A percentile compares a stretch with the other conserved stretches of the same genome.
These are phyloP conservation scores for Kregervanrija delftensis DNA, from an alignment of 805 yeast genomes.

Conservation along the genomic window DNA sequence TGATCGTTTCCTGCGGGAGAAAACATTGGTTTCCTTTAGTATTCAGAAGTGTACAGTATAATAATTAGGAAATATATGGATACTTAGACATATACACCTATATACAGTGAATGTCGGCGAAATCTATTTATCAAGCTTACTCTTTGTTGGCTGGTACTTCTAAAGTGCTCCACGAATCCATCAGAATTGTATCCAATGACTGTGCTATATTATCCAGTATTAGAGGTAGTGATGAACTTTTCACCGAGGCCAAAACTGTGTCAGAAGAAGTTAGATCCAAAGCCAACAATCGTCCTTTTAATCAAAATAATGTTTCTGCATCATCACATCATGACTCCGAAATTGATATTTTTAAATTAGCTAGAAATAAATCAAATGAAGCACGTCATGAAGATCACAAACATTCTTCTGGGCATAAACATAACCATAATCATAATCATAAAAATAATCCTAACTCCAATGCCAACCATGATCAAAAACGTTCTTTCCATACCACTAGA, in stretches of 20 bases:
- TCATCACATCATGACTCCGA: conserved; percentile 9
- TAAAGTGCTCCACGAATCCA: conserved; percentile 20
- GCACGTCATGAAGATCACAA: conserved; percentile 4
- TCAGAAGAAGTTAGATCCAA: conserved; percentile 20
- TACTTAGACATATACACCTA: too few species aligned
- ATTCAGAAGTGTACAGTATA: too few species aligned
- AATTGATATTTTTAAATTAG: conserved; percentile 27
- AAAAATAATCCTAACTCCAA: background rate
- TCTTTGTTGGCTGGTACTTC: conserved; percentile 22
- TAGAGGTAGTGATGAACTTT: conserved; percentile 21
- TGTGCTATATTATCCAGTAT: conserved; percentile 18
- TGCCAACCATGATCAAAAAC: conserved; percentile 6
- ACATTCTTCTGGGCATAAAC: background rate
- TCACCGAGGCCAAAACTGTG: conserved; percentile 18
- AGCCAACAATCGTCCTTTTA: conserved; percentile 11
- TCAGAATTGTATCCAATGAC: conserved; percentile 10
- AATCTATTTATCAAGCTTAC: conserved; percentile 19
- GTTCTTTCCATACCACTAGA: conserved; percentile 8
- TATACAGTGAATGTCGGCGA: conserved; percentile 16
- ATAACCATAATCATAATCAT: conserved; percentile 1
- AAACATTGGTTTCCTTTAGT: too few species aligned
- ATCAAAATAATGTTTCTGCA: conserved; percentile 7
- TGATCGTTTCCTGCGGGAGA: too few species aligned
- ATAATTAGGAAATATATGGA: too few species aligned
- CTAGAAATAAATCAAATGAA: conserved; percentile 24